Base-by-base conservation (phyloP, 352 stramenopile genomes). In the Pythium dissotocum region DNA sequence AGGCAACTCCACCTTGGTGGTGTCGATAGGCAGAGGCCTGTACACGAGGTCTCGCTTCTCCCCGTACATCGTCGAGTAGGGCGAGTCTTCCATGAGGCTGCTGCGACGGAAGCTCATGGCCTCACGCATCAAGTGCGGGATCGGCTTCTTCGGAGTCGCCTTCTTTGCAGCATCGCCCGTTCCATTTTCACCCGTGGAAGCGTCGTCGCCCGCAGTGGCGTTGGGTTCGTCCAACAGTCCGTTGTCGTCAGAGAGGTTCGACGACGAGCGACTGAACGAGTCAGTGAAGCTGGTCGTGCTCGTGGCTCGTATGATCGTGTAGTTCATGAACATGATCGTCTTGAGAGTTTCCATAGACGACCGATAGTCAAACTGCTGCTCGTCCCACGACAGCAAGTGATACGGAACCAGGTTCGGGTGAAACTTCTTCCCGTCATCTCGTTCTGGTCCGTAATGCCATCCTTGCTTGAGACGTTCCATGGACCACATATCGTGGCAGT, bases 301-400 rank as follows among this genome's bases (percentile, higher is more conserved):
- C 40, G 58, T 83, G 13, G 73, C 52, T 18, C 87, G 83, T 32
- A 79, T 77, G 58, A 96, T 91, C 24, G 81, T 73, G 74, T 94
- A 94, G 70, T 96, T 94, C 87, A 96, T 93, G 32, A 92, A 91
- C 40, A 94, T 56, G 54, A 96, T 96, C 32, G 87, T 92, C 72
- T 94, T 94, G 73, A 96, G 87, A 30, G 87, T 95, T 66, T 95
- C 87, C 55, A 95, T 79, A n/a, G 87, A 94, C 60, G 88, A 94
- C 21, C 87, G 85, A 63, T 93, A 85, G 76, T 96, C 88, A 36
- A 90, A 96, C 6, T 80, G 80, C 58, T 96, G 84, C 68, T 96
- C 88, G 28, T 95, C 83, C 42, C 80, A 76, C 2, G 87, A 91
- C 7, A 96, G 78, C 36, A 90, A 72, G 58, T 90, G 81, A 71